phyloP scores from a whole-genome alignment of 805 yeast species.

The Cyberlindnera euphorbiae region DNA sequence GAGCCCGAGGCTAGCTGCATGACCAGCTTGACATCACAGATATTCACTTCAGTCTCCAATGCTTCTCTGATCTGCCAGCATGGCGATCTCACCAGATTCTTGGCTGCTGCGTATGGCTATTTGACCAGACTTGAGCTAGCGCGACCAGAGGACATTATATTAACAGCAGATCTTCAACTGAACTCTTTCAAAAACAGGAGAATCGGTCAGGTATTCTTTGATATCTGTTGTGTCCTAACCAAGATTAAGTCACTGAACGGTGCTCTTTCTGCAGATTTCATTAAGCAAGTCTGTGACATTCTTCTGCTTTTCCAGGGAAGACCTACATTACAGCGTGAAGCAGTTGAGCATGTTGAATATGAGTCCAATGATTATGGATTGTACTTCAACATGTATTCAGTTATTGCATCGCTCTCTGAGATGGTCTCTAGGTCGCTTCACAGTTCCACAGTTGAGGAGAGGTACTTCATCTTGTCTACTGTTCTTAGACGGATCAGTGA shows the following conservation, averaged over 20 bases:
- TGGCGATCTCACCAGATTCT: slow-evolving; percentile 58
- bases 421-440: slow-evolving; percentile 46
- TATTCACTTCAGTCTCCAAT: slow-evolving; percentile 73
- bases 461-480: slow-evolving; percentile 5
- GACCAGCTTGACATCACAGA: slow-evolving; percentile 67
- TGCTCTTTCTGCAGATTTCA: slow-evolving; percentile 40
- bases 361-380: slow-evolving; percentile 67
- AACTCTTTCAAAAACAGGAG: slow-evolving; percentile 55
- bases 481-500: slow-evolving; percentile 9
- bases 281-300: slow-evolving; percentile 60
- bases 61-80: slow-evolving; percentile 58
- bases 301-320: slow-evolving; percentile 70
- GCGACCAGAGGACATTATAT: slow-evolving; percentile 38
- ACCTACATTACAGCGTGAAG: slow-evolving; percentile 71
- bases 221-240: slow-evolving; percentile 70
- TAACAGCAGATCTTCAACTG: slow-evolving; percentile 15
- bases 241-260: slow-evolving; percentile 54
- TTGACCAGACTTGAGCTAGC: slow-evolving; percentile 49
- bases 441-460: slow-evolving; percentile 31
- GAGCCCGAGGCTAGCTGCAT: slow-evolving; percentile 79
- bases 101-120: slow-evolving; percentile 59
- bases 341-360: slow-evolving; percentile 79
- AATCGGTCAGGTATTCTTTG: slow-evolving; percentile 75
- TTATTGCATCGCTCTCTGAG: slow-evolving; percentile 58
- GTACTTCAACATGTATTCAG: slow-evolving; percentile 42